Evolutionary conservation across 1,139 yeast genomes (phyloP).

Genomic region (Scheffersomyces stambukii): DNA sequence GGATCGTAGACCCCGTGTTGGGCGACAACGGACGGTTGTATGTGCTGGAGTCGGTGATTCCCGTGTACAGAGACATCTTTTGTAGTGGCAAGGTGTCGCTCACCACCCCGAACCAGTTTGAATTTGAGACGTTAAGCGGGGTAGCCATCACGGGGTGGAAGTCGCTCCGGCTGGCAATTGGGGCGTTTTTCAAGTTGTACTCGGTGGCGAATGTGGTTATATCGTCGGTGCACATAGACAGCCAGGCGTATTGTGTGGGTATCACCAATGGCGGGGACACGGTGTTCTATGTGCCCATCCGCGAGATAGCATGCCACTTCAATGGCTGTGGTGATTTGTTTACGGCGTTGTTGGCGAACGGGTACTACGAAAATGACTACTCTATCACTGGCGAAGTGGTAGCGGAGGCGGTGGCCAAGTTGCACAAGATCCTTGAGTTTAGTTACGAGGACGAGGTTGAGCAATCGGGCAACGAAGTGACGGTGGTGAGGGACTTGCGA

Average conservation of each 20-base stretch:
- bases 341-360: slow-evolving; percentile 36
- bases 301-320: slow-evolving; percentile 32
- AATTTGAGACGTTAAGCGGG: slow-evolving; percentile 31
- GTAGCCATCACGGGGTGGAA: slow-evolving; percentile 18
- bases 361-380: slow-evolving; percentile 15
- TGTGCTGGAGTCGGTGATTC: slow-evolving; percentile 30
- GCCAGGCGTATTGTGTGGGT: slow-evolving; percentile 33
- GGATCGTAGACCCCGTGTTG: slow-evolving; percentile 39
- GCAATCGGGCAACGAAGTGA: slow-evolving; percentile 10
- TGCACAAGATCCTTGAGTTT: slow-evolving; percentile 26
- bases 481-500: slow-evolving; percentile 28
- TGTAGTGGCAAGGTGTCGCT: slow-evolving; percentile 26
- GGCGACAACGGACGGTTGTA: slow-evolving; percentile 39
- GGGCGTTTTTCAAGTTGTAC: slow-evolving; percentile 16
- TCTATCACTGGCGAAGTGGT: slow-evolving; percentile 23
- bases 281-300: slow-evolving; percentile 27
- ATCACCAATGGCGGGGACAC: slow-evolving; percentile 10
- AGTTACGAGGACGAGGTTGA: slow-evolving; percentile 23
- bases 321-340: slow-evolving; percentile 47
- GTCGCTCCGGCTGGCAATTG: slow-evolving; percentile 18
- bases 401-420: slow-evolving; percentile 23
- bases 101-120: slow-evolving; percentile 41
- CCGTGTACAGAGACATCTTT: slow-evolving; percentile 23
- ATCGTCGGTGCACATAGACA: slow-evolving; percentile 31
- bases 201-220: slow-evolving; percentile 27